Conservation (phyloP, 192 early-diverging fungal genomes). For the Mortierella hygrophila region DNA sequence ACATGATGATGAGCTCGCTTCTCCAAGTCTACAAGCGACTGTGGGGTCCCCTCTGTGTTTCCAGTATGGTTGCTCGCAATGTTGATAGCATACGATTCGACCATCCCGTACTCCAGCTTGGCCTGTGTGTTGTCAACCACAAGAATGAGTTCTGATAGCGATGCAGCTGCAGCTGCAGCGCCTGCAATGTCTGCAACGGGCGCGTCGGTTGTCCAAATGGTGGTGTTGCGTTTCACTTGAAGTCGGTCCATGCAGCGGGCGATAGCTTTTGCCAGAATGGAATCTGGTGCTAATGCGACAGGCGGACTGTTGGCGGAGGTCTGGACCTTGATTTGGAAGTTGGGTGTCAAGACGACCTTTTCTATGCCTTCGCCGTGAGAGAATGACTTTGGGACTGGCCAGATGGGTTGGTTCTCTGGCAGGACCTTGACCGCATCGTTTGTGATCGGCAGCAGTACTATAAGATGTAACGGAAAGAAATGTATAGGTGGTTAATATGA, state of each 20-base stretch:
- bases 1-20: not conserved
- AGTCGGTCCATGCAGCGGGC: constrained; percentile 37
- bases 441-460: constrained; percentile 23
- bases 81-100: constrained; percentile 35
- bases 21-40: not conserved
- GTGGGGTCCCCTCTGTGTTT: not conserved
- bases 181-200: not conserved
- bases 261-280: constrained; percentile 34
- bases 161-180: not conserved
- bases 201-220: not conserved
- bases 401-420: constrained; percentile 45
- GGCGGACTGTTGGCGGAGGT: not conserved
- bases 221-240: constrained; percentile 39
- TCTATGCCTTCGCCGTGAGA: constrained; percentile 9
- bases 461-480: not conserved
- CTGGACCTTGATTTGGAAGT: constrained; percentile 31
- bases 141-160: constrained; percentile 19
- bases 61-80: not conserved
- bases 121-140: constrained; percentile 23
- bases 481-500: too few species aligned
- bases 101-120: constrained; percentile 30
- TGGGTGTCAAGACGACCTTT: constrained; percentile 6
- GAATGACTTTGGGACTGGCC: constrained; percentile 39
- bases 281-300: not conserved
- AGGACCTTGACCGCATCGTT: constrained; percentile 37